Evolutionary conservation across 345 rosid species (phyloP).

Genomic region (Bretschneidera sinensis): DNA sequence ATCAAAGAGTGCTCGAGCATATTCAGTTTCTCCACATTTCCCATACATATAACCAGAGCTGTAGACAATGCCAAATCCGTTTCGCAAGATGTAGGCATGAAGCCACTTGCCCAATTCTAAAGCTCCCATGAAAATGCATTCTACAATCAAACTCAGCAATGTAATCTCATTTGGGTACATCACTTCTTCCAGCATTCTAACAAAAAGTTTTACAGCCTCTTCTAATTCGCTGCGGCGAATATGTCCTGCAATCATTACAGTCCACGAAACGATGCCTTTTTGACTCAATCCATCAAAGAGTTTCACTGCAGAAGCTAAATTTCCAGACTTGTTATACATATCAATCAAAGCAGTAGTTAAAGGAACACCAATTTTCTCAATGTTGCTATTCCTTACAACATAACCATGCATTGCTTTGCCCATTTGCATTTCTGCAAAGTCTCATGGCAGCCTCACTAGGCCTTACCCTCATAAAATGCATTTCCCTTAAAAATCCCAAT

Average conservation of each 20-base stretch:
- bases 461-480: slow-evolving; percentile 24
- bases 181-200: slow-evolving; percentile 31
- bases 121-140: slow-evolving; percentile 35
- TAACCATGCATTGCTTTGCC: slow-evolving; percentile 38
- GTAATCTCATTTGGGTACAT: slow-evolving; percentile 37
- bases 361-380: slow-evolving; percentile 25
- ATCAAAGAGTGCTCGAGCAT: slow-evolving; percentile 36
- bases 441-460: slow-evolving; percentile 39
- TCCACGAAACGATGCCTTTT: slow-evolving; percentile 41
- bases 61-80: slow-evolving; percentile 22
- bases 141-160: slow-evolving; percentile 32
- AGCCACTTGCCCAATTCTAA: slow-evolving; percentile 31
- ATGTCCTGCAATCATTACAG: slow-evolving; percentile 44
- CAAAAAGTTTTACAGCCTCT: slow-evolving; percentile 30
- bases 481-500: slow-evolving; percentile 26
- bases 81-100: slow-evolving; percentile 37
- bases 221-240: slow-evolving; percentile 24
- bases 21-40: slow-evolving; percentile 30
- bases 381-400: slow-evolving; percentile 30
- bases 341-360: slow-evolving; percentile 41
- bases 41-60: slow-evolving; percentile 50
- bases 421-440: slow-evolving; percentile 15
- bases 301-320: slow-evolving; percentile 26
- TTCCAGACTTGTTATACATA: slow-evolving; percentile 42
- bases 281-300: slow-evolving; percentile 31